Evolutionary conservation across 805 yeast species (phyloP).

Genomic region (Schizosaccharomyces cryophilus): DNA sequence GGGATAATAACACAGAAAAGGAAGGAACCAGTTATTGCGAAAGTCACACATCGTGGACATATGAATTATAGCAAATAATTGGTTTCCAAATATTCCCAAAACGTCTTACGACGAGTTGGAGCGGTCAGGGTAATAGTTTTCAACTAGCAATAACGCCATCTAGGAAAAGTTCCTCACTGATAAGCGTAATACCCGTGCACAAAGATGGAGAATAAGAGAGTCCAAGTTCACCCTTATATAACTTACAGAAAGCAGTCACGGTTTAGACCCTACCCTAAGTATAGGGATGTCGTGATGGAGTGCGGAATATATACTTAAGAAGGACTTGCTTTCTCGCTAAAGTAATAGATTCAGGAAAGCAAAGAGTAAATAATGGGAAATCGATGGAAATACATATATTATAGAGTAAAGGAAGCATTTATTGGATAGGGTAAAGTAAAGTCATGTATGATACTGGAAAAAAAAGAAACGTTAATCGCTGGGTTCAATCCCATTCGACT

Average conservation of each 20-base stretch:
- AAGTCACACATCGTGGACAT: background rate
- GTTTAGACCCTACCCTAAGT: background rate
- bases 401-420: no score
- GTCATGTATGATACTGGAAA: no score
- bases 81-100: conserved; percentile 2
- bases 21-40: background rate
- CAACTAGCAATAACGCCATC: conserved; percentile 2
- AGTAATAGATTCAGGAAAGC: no score
- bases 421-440: no score
- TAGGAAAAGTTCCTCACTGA: conserved; percentile 1
- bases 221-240: background rate
- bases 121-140: conserved; percentile 2
- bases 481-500: no score
- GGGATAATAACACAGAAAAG: background rate
- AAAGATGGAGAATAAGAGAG: background rate
- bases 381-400: no score
- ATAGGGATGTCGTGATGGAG: background rate
- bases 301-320: no score
- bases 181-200: conserved; percentile 2
- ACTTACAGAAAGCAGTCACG: background rate
- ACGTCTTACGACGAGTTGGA: background rate
- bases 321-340: no score
- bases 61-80: background rate
- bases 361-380: no score
- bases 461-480: no score